phyloP scores from a whole-genome alignment of 441 rosid genomes.

The Bruguiera hainesii region DNA sequence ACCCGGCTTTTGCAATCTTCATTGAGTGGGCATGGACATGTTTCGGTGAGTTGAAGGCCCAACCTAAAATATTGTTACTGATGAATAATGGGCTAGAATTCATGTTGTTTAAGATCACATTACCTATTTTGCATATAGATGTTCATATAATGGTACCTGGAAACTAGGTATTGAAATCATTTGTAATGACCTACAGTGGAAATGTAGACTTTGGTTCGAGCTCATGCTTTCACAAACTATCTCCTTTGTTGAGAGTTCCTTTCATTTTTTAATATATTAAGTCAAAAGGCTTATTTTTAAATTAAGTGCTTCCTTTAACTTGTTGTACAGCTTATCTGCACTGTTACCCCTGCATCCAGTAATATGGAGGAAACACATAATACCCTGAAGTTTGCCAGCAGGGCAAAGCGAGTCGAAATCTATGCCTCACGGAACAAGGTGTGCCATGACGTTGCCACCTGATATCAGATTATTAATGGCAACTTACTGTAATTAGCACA shows the following conservation, averaged over 20 bases:
- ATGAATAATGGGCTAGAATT: neutral
- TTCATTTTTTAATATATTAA: neutral
- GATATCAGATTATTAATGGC: neutral
- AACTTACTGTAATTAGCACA: neutral
- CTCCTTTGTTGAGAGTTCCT: neutral
- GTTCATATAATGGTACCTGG: too few species aligned
- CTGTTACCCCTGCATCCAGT: slow-evolving; percentile 99
- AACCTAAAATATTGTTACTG: neutral
- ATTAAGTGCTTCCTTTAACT: slow-evolving; percentile 4
- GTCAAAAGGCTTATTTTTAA: neutral
- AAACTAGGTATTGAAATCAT: too few species aligned
- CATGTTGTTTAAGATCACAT: too few species aligned
- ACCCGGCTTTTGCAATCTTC: slow-evolving; percentile 99
- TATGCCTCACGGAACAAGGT: slow-evolving; percentile 99
- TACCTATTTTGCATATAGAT: too few species aligned
- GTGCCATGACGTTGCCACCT: slow-evolving; percentile 20
- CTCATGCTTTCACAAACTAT: too few species aligned
- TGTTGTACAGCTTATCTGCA: slow-evolving; percentile 85
- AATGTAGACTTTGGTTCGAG: too few species aligned
- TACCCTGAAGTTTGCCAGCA: slow-evolving; percentile 95
- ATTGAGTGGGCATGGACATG: slow-evolving; percentile 96
- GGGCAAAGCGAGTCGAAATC: slow-evolving; percentile 98
- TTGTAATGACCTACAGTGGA: too few species aligned
- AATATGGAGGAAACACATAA: slow-evolving; percentile 98
- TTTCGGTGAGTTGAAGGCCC: slow-evolving; percentile 69